Conservation (phyloP, 2,329 filamentous ascomycete species). For the Cercospora janseana region DNA sequence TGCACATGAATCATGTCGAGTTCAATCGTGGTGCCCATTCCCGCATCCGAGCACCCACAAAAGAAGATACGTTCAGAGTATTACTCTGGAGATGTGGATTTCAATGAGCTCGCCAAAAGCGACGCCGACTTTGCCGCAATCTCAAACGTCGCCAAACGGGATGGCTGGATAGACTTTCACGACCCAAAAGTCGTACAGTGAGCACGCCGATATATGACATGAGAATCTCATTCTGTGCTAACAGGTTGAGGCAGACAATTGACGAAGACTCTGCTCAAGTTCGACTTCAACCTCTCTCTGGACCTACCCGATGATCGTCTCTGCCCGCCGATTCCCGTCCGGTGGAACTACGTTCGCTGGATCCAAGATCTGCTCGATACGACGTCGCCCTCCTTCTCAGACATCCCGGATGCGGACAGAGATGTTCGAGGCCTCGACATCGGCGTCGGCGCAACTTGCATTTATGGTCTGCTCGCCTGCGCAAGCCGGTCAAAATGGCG, state of each 20-base stretch:
- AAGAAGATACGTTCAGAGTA: slow-evolving; percentile 25
- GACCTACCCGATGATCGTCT: slow-evolving; percentile 73
- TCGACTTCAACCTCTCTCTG: slow-evolving; percentile 71
- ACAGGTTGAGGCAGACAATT: slow-evolving; percentile 50
- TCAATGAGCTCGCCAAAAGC: slow-evolving; percentile 58
- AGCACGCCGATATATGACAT: slow-evolving; percentile 49
- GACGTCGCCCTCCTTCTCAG: slow-evolving; percentile 52
- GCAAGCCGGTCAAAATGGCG: slow-evolving; percentile 65
- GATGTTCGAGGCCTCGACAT: slow-evolving; percentile 58
- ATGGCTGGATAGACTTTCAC: slow-evolving; percentile 72
- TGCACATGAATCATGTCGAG: neutral
- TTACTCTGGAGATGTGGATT: slow-evolving; percentile 61
- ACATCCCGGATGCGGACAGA: slow-evolving; percentile 49
- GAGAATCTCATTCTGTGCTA: slow-evolving; percentile 47
- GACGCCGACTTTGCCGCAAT: slow-evolving; percentile 60
- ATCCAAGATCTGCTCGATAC: slow-evolving; percentile 77
- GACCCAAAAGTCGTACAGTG: slow-evolving; percentile 72
- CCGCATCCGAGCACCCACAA: neutral
- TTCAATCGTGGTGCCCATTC: neutral
- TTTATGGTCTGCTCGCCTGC: slow-evolving; percentile 83
- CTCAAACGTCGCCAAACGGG: slow-evolving; percentile 38
- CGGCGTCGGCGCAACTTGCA: slow-evolving; percentile 85
- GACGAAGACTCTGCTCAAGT: slow-evolving; percentile 72
- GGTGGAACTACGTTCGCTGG: slow-evolving; percentile 88
- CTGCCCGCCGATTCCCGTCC: slow-evolving; percentile 72